phyloP scores from a whole-genome alignment of 2,329 filamentous ascomycete genomes.

The Hymenoscyphus fraxineus region DNA sequence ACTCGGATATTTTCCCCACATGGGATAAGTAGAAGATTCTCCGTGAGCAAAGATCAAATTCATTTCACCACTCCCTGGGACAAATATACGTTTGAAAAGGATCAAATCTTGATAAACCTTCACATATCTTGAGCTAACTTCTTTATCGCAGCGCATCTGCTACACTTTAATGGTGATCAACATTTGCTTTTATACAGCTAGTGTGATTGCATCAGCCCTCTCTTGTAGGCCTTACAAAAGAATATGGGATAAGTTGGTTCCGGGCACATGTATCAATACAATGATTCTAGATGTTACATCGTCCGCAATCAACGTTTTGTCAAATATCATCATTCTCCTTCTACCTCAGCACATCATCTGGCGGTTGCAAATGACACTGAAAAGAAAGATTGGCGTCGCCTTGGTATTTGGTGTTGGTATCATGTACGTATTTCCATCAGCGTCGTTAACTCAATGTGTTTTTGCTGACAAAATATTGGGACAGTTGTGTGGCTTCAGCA shows the following conservation, averaged over 20 bases:
- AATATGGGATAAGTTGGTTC: neutral
- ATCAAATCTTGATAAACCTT: too few relatives aligned
- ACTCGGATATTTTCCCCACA: neutral
- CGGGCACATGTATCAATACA: constrained; percentile 1
- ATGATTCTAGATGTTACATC: neutral
- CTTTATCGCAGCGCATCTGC: neutral
- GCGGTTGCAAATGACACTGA: neutral
- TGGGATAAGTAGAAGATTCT: neutral
- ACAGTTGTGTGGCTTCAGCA: too few relatives aligned
- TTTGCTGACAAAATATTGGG: too few relatives aligned
- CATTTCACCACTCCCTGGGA: neutral
- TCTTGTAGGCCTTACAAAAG: neutral
- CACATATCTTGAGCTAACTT: too few relatives aligned
- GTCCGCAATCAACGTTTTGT: neutral
- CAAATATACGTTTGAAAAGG: too few relatives aligned
- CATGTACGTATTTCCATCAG: neutral
- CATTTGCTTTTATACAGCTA: neutral
- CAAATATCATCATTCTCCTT: constrained; percentile 1
- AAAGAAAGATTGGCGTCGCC: neutral
- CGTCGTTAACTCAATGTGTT: too few relatives aligned
- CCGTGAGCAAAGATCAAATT: neutral
- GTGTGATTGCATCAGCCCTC: neutral
- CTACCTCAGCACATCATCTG: constrained; percentile 4
- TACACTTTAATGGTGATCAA: neutral
- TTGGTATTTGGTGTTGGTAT: constrained; percentile 1